Evolutionary conservation across 495 filamentous ascomycete species (phyloP).

Genomic region (Aspergillus mulundensis): DNA sequence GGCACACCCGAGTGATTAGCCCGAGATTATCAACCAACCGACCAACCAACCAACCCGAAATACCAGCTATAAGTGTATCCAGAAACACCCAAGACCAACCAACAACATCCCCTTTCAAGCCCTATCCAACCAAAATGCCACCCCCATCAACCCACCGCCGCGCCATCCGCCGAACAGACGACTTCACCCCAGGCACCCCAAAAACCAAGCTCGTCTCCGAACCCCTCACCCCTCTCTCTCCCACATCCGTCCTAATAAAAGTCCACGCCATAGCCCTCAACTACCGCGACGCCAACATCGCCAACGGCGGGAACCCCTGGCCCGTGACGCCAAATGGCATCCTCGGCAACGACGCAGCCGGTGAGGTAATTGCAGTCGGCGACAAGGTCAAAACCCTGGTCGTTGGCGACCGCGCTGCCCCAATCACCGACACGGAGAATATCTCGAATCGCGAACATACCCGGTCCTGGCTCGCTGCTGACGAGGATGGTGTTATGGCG

Average conservation of each 20-base stretch:
- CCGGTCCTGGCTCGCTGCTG: constrained; percentile 29
- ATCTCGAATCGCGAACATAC: constrained; percentile 21
- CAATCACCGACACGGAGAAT: constrained; percentile 29
- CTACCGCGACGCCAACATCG: constrained; percentile 41
- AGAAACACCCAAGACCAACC: too few relatives aligned
- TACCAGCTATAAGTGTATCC: too few relatives aligned
- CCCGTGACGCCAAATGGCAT: constrained; percentile 30
- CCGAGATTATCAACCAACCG: too few relatives aligned
- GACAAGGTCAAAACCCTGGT: constrained; percentile 22
- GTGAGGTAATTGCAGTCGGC: constrained; percentile 33
- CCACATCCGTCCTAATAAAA: constrained; percentile 30
- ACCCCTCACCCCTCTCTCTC: constrained; percentile 4
- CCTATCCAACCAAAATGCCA: too few relatives aligned
- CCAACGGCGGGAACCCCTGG: constrained; percentile 36
- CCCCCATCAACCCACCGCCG: constrained; percentile 6
- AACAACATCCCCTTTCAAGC: too few relatives aligned
- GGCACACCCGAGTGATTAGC: too few relatives aligned
- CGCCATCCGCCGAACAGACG: constrained; percentile 28
- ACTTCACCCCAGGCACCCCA: constrained; percentile 21
- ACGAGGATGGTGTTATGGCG: constrained; percentile 31
- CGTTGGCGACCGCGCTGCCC: constrained; percentile 29
- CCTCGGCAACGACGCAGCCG: constrained; percentile 31
- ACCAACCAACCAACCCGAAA: too few relatives aligned
- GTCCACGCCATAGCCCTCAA: constrained; percentile 42
- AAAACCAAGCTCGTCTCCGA: constrained; percentile 21